phyloP scores from a whole-genome alignment of 2,329 filamentous ascomycete genomes.

The Claviceps sorghi region DNA sequence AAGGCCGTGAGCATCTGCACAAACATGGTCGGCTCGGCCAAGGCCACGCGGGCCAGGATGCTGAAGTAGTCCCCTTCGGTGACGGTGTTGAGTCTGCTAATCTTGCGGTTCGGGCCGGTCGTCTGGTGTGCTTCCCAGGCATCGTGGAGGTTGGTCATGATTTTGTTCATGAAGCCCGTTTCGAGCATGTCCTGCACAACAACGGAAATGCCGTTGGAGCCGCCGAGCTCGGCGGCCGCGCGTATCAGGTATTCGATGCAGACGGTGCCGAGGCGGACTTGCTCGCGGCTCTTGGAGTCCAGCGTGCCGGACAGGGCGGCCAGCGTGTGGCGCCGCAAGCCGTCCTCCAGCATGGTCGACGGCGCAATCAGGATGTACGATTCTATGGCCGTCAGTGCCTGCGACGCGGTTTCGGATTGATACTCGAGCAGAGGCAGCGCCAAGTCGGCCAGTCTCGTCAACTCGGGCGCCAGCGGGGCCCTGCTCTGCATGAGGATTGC shows the following conservation, averaged over 20 bases:
- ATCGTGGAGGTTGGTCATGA: conserved; percentile 52
- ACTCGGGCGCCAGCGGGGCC: conserved; percentile 42
- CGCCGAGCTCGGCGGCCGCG: conserved; percentile 46
- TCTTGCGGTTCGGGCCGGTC: conserved; percentile 61
- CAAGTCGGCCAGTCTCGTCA: conserved; percentile 48
- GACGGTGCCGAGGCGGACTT: conserved; percentile 41
- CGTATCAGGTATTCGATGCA: conserved; percentile 53
- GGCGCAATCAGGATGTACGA: conserved; percentile 59
- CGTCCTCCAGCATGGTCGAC: conserved; percentile 46
- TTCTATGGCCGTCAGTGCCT: conserved; percentile 50
- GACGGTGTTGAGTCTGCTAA: conserved; percentile 55
- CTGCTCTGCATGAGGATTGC: conserved; percentile 55
- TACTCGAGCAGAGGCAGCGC: conserved; percentile 53
- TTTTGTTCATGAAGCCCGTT: conserved; percentile 44
- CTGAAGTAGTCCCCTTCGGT: conserved; percentile 76
- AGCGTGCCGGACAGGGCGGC: conserved; percentile 35
- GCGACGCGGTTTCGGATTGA: conserved; percentile 46
- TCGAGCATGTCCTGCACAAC: conserved; percentile 52
- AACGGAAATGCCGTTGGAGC: conserved; percentile 43
- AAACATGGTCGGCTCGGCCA: conserved; percentile 58
- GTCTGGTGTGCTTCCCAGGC: conserved; percentile 64
- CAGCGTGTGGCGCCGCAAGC: conserved; percentile 34
- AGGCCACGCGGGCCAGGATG: conserved; percentile 62
- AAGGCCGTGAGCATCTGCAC: conserved; percentile 38
- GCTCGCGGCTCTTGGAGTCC: conserved; percentile 40